Percentiles rank a stretch among this genome's conserved stretches.
phyloP scores from a whole-genome alignment of 2,329 filamentous ascomycete species.

The Colletotrichum acutatum region DNA sequence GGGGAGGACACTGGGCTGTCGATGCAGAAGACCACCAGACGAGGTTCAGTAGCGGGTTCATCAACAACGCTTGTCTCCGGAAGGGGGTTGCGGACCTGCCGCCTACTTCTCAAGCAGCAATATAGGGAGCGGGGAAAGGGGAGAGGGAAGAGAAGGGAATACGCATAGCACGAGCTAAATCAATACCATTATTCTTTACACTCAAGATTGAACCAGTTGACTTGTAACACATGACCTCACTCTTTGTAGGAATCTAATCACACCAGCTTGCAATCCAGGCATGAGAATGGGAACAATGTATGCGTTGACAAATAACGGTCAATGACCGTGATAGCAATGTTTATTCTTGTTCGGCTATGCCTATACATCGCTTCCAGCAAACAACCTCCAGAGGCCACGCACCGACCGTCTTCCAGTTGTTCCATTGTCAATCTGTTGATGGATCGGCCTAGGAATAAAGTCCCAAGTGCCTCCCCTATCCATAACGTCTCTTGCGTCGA shows the following conservation, averaged over 20 bases:
- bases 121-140: neutral
- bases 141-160: neutral
- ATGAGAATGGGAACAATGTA: neutral
- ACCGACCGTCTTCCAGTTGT: neutral
- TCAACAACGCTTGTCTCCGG: too few species aligned
- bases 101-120: too few species aligned
- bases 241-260: neutral
- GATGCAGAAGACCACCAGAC: too few species aligned
- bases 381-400: neutral
- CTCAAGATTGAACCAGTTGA: neutral
- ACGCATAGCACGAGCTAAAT: neutral
- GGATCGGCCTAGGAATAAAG: neutral
- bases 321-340: slow-evolving; percentile 2
- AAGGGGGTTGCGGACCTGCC: too few species aligned
- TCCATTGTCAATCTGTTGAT: slow-evolving; percentile 2
- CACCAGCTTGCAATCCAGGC: neutral
- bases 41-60: too few species aligned
- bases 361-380: neutral
- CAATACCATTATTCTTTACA: neutral
- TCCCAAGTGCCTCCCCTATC: neutral
- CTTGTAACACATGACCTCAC: neutral
- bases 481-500: neutral
- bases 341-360: neutral
- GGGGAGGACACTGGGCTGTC: too few species aligned
- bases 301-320: neutral